Conservation (phyloP, 2,329 filamentous ascomycete species). For the Epichloe elymi region DNA sequence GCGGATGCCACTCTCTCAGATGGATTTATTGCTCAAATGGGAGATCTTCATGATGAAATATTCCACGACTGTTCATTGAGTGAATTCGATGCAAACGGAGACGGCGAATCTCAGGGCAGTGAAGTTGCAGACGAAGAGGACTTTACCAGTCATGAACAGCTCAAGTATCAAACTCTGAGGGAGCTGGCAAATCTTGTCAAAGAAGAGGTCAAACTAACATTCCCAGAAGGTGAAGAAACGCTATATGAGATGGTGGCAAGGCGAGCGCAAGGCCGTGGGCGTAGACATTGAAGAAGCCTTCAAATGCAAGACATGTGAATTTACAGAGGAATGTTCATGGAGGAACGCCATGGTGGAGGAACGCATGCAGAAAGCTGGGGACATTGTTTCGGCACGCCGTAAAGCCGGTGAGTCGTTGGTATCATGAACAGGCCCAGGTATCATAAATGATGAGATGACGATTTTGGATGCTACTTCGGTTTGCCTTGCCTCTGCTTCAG, state of each 20-base stretch:
- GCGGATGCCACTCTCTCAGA: slow-evolving; percentile 59
- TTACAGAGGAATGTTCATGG: slow-evolving; percentile 69
- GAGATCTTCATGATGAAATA: slow-evolving; percentile 50
- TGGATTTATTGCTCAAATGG: slow-evolving; percentile 63
- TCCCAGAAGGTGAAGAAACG: slow-evolving; percentile 35
- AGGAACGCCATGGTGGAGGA: slow-evolving; percentile 52
- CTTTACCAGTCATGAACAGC: slow-evolving; percentile 12
- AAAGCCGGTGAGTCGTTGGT: background rate
- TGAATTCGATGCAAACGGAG: slow-evolving; percentile 8
- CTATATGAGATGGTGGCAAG: slow-evolving; percentile 81
- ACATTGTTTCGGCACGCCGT: slow-evolving; percentile 6
- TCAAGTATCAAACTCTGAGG: slow-evolving; percentile 35
- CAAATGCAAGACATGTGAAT: slow-evolving; percentile 80
- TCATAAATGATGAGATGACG: background rate
- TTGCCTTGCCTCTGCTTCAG: no score
- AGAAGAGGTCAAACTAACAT: slow-evolving; percentile 36
- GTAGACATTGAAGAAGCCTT: slow-evolving; percentile 76
- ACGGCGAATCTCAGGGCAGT: background rate
- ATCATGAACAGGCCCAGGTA: background rate
- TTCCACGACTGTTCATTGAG: slow-evolving; percentile 39
- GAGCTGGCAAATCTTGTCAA: slow-evolving; percentile 33
- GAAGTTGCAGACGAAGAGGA: background rate
- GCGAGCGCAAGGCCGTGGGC: slow-evolving; percentile 56
- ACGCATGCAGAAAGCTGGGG: background rate
- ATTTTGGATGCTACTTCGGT: no score